Conservation (phyloP, 2,329 filamentous ascomycete genomes). For the Colletotrichum liaoningense region DNA sequence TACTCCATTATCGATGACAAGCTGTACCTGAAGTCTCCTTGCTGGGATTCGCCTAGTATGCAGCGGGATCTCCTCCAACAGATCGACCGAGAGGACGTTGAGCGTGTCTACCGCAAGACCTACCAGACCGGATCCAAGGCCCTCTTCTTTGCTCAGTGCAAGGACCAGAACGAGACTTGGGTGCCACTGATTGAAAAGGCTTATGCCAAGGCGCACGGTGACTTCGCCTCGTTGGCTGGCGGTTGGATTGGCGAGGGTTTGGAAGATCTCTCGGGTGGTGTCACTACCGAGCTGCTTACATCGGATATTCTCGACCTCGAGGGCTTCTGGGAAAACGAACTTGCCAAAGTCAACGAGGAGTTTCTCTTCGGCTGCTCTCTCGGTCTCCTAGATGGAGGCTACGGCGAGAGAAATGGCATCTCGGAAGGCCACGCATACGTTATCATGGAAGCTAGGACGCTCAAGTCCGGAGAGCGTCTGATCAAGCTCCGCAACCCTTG, state of each 20-base stretch:
- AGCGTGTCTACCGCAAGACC: slow-evolving; percentile 76
- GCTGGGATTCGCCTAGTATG: slow-evolving; percentile 83
- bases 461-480: slow-evolving; percentile 64
- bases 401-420: slow-evolving; percentile 70
- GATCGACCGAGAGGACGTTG: slow-evolving; percentile 78
- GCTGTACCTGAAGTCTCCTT: slow-evolving; percentile 83
- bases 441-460: slow-evolving; percentile 67
- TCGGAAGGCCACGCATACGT: slow-evolving; percentile 70
- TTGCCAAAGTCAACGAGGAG: slow-evolving; percentile 82
- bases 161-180: slow-evolving; percentile 85
- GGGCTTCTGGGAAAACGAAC: slow-evolving; percentile 84
- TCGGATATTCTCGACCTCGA: slow-evolving; percentile 82
- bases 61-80: slow-evolving; percentile 81
- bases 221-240: slow-evolving; percentile 77
- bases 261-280: slow-evolving; percentile 74
- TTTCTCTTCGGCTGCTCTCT: slow-evolving; percentile 81
- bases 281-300: slow-evolving; percentile 76
- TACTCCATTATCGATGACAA: slow-evolving; percentile 94
- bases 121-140: slow-evolving; percentile 82
- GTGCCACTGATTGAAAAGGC: slow-evolving; percentile 84
- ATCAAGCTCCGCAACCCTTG: slow-evolving; percentile 71
- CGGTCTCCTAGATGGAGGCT: slow-evolving; percentile 72
- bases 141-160: slow-evolving; percentile 82
- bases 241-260: slow-evolving; percentile 76
- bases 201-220: slow-evolving; percentile 86